Evolutionary conservation across 768 basidiomycete species (phyloP).

Genomic region (Boletus reticulatus): DNA sequence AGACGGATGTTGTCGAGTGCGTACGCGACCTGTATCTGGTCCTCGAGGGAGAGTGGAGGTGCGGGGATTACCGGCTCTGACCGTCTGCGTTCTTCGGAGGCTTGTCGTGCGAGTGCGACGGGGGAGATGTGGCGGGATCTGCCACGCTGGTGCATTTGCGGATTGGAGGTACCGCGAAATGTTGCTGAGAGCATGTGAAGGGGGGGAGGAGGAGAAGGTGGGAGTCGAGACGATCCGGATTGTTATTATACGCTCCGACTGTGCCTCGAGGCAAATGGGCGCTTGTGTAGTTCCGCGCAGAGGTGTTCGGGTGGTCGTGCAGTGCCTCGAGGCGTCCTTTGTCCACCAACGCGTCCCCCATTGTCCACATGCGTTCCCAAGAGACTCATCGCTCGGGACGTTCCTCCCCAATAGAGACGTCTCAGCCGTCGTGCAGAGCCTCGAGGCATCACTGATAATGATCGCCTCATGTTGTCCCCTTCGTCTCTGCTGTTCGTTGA

Average conservation of each 20-base stretch:
- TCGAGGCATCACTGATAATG: slow-evolving; percentile 30
- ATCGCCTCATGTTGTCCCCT: slow-evolving; percentile 24
- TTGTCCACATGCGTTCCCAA: no score
- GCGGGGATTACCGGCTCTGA: background rate
- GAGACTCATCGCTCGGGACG: background rate
- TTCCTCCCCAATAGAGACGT: slow-evolving; percentile 13
- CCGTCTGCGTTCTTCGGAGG: slow-evolving; percentile 40
- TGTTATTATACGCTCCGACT: background rate
- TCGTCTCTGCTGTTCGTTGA: background rate
- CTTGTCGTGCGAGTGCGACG: slow-evolving; percentile 42
- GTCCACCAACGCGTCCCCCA: no score
- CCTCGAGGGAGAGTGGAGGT: slow-evolving; percentile 41
- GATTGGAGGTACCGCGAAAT: slow-evolving; percentile 20
- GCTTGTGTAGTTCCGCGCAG: no score
- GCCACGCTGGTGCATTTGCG: slow-evolving; percentile 34
- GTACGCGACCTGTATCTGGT: slow-evolving; percentile 67
- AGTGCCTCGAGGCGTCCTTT: slow-evolving; percentile 17
- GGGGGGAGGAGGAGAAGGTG: background rate
- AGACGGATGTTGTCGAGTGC: slow-evolving; percentile 65
- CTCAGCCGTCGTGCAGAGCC: slow-evolving; percentile 13
- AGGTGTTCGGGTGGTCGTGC: background rate
- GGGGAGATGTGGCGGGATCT: slow-evolving; percentile 42
- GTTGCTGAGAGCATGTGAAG: slow-evolving; percentile 23
- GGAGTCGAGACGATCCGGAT: background rate
- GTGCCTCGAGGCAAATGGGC: background rate